These are phyloP conservation scores for Carallia brachiata DNA, from an alignment of 345 rosid species.

Conservation along the genomic window DNA sequence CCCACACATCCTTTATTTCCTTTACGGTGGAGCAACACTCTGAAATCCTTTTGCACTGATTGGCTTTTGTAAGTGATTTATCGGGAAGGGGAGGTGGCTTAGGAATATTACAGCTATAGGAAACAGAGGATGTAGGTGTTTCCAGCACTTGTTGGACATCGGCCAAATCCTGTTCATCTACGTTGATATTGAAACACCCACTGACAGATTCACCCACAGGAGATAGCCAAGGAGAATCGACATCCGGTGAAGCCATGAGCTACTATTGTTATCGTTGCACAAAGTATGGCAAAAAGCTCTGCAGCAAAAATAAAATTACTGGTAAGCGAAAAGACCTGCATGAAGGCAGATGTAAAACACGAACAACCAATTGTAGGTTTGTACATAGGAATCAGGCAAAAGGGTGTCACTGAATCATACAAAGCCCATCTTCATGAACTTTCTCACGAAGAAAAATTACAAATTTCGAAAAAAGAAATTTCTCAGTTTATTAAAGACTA, in stretches of 20 bases:
- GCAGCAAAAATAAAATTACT: conserved; percentile 4
- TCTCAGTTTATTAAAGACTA: too few species aligned
- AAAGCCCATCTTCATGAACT: conserved; percentile 6
- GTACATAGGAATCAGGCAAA: too few species aligned
- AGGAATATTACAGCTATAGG: conserved; percentile 41
- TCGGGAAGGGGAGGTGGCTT: conserved; percentile 63
- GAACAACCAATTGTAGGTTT: not conserved
- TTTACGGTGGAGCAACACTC: conserved; percentile 39
- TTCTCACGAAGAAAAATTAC: not conserved
- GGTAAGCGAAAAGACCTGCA: not conserved
- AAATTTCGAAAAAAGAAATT: not conserved
- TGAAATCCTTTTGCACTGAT: conserved; percentile 22
- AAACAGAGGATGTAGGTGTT: conserved; percentile 36
- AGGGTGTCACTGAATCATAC: too few species aligned
- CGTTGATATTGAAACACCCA: conserved; percentile 27
- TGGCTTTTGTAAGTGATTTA: conserved; percentile 24
- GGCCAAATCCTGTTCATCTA: conserved; percentile 41
- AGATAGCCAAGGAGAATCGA: conserved; percentile 40
- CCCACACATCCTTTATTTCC: conserved; percentile 62
- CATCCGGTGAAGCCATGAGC: conserved; percentile 57
- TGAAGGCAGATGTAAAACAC: not conserved
- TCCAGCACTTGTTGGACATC: conserved; percentile 44
- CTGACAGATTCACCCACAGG: conserved; percentile 35
- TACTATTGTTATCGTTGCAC: not conserved
- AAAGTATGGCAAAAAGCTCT: conserved; percentile 21